Base-by-base conservation (phyloP, 306 rosid species). In the Medicago arabica region DNA sequence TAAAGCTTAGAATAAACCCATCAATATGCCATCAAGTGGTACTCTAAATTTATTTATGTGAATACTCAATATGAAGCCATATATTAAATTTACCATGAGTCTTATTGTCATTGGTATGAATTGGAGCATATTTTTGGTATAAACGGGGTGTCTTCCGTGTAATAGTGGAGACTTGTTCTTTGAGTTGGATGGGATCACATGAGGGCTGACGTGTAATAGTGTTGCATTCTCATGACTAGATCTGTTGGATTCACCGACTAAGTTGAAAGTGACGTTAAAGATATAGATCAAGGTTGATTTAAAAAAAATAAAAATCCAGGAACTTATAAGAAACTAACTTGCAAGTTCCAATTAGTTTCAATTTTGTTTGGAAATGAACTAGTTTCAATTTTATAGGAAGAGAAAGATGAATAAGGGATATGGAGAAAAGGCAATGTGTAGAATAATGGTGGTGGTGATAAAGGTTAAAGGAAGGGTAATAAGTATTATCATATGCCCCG, bases 381-480 rank as follows among this genome's bases (percentile, higher is more conserved):
- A 12, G 71, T 67, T 67, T 67, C 55, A 41, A 44, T 11, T 65
- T 65, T 16, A 40, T 8, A 18, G 17, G 71, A 34, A 8, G 28
- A 41, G 6, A 41, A 38, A 53, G 36, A 67, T 19, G 38, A 67
- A 66, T 10, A 66, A 66, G 36, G 51, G 71, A 19, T 8, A 43
- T 19, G 34, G 53, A 41, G 51, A 67, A 67, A 41, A 13, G 54
- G 70, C 16, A 64, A 16, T n/a, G 4, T 11, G 10, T 31, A 15
- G 21, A 61, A 15, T 61, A 61, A 8, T 31, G 19, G 43, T 61
- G 43, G 8, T 31, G 19, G 43, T 34, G 21, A 31, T 61, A 31
- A 61, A 61, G 70, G 49, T 39, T 61, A 31, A 61, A 61, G 70
- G 49, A 65, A 39, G 9, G 69, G 50, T 64, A 4, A 61, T 10